Base-by-base conservation (phyloP, 805 yeast genomes). In the Kodamaea laetipori region DNA sequence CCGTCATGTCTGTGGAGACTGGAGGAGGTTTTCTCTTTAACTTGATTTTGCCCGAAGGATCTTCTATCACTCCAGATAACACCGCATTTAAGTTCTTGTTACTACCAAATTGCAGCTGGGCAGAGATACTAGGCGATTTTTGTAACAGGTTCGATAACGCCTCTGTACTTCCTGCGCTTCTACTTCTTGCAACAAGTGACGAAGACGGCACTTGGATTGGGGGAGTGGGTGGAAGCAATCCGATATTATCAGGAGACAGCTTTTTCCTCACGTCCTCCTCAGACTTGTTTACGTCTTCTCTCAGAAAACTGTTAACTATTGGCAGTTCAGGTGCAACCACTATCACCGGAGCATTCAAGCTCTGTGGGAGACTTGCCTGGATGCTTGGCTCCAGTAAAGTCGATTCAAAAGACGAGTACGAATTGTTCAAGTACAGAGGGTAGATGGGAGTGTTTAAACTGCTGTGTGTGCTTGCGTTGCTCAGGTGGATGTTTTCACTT, bases 21-120 rank as follows among this genome's bases (percentile, higher is more conserved):
- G 65, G 66, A 8, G 64, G 69, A 21, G 67, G 69, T 49, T 57
- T 64, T 25, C 69, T 54, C 40, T 53, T 58, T 18, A 45, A 42
- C 34, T 51, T 52, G 7, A 35, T 9, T 24, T 35, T 44, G 24
- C 24, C 24, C 43, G 11, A 5, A 5, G 17, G 19, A 3, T 30
- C 39, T 2, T 39, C 42, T 10, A 15, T 15, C 4, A 26, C 26
- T 8, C 24, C 24, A 8, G 17, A 13, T 10, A 30, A 30, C n/a
- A 30, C 11, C 7, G 34, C 34, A 30, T 10, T 15, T 47, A 36
- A 25, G 18, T 16, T 24, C 30, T 23, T 36, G 42, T 49, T 41
- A 35, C 52, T 25, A 35, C 39, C 31, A 47, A 55, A 49, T 19
- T 53, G 21, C 36, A 38, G 36, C 12, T 48, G 36, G 6, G 44